phyloP scores from a whole-genome alignment of 352 stramenopile species.

The Elongisporangium prolatum region DNA sequence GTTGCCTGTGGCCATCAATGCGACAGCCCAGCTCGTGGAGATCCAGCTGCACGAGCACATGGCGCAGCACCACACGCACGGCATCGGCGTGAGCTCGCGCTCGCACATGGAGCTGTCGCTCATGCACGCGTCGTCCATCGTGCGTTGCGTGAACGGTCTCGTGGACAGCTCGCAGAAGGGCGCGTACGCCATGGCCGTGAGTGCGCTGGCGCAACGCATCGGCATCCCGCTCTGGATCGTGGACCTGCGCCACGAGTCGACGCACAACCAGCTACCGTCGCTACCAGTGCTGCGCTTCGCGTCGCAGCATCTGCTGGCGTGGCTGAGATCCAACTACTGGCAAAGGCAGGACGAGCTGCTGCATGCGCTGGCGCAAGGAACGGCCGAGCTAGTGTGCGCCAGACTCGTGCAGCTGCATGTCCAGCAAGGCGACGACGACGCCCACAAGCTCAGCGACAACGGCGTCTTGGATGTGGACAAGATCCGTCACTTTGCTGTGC shows the following conservation, averaged over 20 bases:
- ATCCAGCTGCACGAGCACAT: constrained; percentile 68
- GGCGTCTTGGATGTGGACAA: constrained; percentile 36
- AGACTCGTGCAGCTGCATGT: constrained; percentile 16
- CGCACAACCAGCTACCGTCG: constrained; percentile 91
- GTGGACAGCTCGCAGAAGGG: constrained; percentile 80
- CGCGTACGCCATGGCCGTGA: constrained; percentile 72
- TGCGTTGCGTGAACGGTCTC: constrained; percentile 82
- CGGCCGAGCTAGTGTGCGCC: constrained; percentile 29
- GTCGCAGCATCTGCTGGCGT: constrained; percentile 82
- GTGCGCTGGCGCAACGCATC: constrained; percentile 75
- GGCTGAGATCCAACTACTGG: constrained; percentile 89
- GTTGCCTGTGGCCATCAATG: constrained; percentile 74
- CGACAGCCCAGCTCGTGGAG: constrained; percentile 72
- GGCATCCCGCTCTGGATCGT: constrained; percentile 93
- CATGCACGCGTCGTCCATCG: constrained; percentile 52
- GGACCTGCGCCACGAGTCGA: constrained; percentile 90
- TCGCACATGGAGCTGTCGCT: constrained; percentile 80
- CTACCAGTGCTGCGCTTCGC: constrained; percentile 85
- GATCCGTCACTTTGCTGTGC: constrained; percentile 51
- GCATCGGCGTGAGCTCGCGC: constrained; percentile 57
- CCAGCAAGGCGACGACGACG: neutral
- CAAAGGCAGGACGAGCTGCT: constrained; percentile 54
- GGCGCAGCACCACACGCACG: constrained; percentile 60
- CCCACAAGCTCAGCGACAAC: constrained; percentile 8
- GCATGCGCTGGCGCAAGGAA: constrained; percentile 35